Evolutionary conservation across 2,329 filamentous ascomycete species (phyloP), one percentile per base, ranked within the genome.

Genomic region (Xylaria sp.): DNA sequence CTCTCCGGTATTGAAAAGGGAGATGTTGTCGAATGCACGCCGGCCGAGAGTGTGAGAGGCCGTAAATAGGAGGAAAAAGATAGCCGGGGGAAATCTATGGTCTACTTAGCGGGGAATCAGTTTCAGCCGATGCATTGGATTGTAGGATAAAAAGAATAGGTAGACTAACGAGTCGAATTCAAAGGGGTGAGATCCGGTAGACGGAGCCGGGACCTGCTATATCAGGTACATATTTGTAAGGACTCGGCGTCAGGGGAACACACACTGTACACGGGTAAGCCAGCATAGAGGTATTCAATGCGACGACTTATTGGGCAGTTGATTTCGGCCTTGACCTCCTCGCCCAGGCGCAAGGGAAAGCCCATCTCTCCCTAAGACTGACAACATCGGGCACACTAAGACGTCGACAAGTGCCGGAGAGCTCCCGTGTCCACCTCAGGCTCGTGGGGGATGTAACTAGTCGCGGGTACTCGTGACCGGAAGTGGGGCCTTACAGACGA

Each of bases 381-480:
- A 12, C 63, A 50, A 29, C 50, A 29, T 18, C n/a, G 23, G 32
- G 21, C 23, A 54, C 44, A 53, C 55, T 51, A 55, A 62, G 65
- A 35, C 25, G 42, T 57, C 32, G 42, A 25, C 44, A 61, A 53
- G 42, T 61, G 42, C 50, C 57, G 50, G 44, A 27, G 57, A 44
- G 25, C 27, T 6, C 40, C 16, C 32, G 48, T 55, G 25, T 69
- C 48, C 40, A 64, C 35, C 21, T 50, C 48, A 54, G 37, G 32
- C 37, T 65, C 64, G 68, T 64, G 68, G 68, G 68, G 68, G 60
- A 64, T 54, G 32, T 58, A 55, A 57, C 60, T 40, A 65, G 64
- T 67, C 35, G 64, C 60, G 54, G 51, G 63, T 51, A 55, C 60
- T 70, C 61, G 57, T 70, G 68, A 67, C 64, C 50, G 57, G 57